Evolutionary conservation across 2,329 filamentous ascomycete species (phyloP).

Genomic region (Neofusicoccum cordaticola): DNA sequence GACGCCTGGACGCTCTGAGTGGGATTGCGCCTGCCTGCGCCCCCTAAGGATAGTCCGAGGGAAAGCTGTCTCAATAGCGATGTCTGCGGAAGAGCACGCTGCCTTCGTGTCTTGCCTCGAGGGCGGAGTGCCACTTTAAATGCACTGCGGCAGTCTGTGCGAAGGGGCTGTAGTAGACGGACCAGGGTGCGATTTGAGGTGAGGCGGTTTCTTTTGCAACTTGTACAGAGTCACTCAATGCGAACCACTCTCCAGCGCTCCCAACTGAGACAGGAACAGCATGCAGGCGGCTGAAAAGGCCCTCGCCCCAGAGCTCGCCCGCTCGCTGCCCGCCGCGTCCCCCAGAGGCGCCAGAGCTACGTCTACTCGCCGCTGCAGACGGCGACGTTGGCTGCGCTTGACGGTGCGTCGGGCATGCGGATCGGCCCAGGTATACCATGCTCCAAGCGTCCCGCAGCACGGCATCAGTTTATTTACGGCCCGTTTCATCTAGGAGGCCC

Average conservation of each 20-base stretch:
- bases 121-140: conserved; percentile 18
- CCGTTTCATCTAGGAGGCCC: conserved; percentile 11
- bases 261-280: conserved; percentile 18
- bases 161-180: conserved; percentile 16
- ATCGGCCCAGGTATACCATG: neutral
- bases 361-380: neutral
- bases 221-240: conserved; percentile 18
- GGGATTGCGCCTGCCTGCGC: conserved; percentile 6
- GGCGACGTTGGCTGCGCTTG: conserved; percentile 4
- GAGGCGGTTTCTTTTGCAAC: conserved; percentile 19
- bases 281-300: conserved; percentile 18
- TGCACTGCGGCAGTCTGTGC: conserved; percentile 18
- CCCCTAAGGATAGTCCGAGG: conserved; percentile 14
- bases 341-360: neutral
- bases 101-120: conserved; percentile 14
- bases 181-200: conserved; percentile 11
- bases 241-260: conserved; percentile 17
- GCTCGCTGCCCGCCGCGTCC: neutral
- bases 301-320: conserved; percentile 8
- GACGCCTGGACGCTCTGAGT: neutral
- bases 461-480: conserved; percentile 6
- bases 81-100: conserved; percentile 12
- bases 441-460: conserved; percentile 6
- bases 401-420: conserved; percentile 7
- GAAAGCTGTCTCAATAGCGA: conserved; percentile 19